A percentile compares a stretch with the other conserved stretches of the same genome.
These are phyloP conservation scores for Termitomyces sp. DNA, from an alignment of 768 basidiomycete genomes.

Conservation along the genomic window DNA sequence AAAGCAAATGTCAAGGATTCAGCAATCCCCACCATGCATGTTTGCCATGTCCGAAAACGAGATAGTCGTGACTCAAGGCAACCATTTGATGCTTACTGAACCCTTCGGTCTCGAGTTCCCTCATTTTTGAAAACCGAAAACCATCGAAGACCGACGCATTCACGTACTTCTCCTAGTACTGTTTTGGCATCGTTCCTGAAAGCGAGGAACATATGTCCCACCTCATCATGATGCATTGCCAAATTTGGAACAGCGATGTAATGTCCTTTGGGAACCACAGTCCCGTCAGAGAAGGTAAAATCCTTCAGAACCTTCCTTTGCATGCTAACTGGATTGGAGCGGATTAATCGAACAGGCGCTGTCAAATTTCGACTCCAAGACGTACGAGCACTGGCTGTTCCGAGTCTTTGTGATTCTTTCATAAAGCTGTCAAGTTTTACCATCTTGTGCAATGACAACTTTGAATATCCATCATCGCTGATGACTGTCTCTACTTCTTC, in stretches of 20 bases:
- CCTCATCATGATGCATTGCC: conserved; percentile 8
- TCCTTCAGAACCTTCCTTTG: conserved; percentile 15
- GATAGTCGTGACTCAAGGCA: conserved; percentile 18
- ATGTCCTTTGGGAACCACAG: conserved; percentile 20
- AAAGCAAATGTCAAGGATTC: neutral
- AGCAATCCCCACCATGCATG: conserved; percentile 4
- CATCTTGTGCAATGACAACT: no score
- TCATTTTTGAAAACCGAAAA: conserved; percentile 30
- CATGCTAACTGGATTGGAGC: conserved; percentile 13
- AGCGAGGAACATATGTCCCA: neutral
- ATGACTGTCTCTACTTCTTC: no score
- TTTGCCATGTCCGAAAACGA: conserved; percentile 9
- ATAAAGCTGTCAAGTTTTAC: conserved; percentile 21
- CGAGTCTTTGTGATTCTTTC: conserved; percentile 31
- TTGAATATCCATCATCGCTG: no score
- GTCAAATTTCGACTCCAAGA: neutral
- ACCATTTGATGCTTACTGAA: conserved; percentile 24
- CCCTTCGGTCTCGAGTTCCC: conserved; percentile 17
- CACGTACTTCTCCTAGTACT: conserved; percentile 10
- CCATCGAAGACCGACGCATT: conserved; percentile 29
- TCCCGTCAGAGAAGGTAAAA: conserved; percentile 23
- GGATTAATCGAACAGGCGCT: neutral
- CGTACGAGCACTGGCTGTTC: conserved; percentile 24
- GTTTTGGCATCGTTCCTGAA: neutral
- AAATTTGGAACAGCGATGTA: conserved; percentile 10